Percentiles rank a stretch among this genome's conserved stretches.
phyloP scores from a whole-genome alignment of 2,329 filamentous ascomycete species.

The Cordyceps militaris region DNA sequence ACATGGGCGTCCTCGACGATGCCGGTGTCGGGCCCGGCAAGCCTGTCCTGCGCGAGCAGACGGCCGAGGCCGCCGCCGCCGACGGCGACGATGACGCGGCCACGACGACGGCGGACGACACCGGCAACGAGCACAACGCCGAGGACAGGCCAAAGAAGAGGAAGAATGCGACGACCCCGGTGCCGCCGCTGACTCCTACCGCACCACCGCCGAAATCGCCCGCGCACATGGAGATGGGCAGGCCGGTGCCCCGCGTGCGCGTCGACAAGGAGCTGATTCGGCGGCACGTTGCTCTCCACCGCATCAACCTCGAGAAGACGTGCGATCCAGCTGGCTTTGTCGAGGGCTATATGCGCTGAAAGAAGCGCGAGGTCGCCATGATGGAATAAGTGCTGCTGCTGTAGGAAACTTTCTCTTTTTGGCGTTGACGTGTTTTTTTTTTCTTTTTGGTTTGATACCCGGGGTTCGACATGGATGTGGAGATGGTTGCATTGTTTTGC shows the following conservation, averaged over 20 bases:
- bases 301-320: conserved; percentile 55
- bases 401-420: too few species aligned
- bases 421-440: too few species aligned
- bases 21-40: conserved; percentile 41
- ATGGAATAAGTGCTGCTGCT: conserved; percentile 12
- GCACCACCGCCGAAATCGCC: conserved; percentile 13
- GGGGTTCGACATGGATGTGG: too few species aligned
- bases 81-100: conserved; percentile 17
- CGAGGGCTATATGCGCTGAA: conserved; percentile 56
- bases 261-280: conserved; percentile 52
- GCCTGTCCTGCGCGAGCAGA: conserved; percentile 20
- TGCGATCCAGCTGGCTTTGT: conserved; percentile 72
- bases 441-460: too few species aligned
- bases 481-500: too few species aligned
- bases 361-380: conserved; percentile 24
- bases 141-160: conserved; percentile 25
- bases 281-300: conserved; percentile 58
- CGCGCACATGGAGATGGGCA: conserved; percentile 3
- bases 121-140: conserved; percentile 16
- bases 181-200: neutral
- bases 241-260: conserved; percentile 38
- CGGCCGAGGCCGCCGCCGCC: conserved; percentile 19
- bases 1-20: conserved; percentile 68
- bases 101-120: conserved; percentile 10
- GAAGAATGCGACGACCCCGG: conserved; percentile 8